Evolutionary conservation across 2,329 filamentous ascomycete species (phyloP).

Genomic region (Colletotrichum aenigma): DNA sequence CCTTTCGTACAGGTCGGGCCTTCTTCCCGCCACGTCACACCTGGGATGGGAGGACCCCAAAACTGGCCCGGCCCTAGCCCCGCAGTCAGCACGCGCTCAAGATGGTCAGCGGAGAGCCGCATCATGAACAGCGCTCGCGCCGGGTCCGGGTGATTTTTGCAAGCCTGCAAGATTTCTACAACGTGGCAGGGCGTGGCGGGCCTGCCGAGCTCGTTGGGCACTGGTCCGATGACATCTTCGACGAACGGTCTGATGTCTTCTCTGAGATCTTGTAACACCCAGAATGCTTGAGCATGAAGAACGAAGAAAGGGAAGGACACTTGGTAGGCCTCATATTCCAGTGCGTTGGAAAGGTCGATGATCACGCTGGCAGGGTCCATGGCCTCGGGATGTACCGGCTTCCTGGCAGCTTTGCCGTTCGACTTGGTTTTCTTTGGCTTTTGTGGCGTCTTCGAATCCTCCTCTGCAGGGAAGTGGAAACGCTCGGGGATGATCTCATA

Average conservation of each 20-base stretch:
- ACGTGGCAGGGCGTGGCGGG: neutral
- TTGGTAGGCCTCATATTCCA: neutral
- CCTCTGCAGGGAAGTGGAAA: neutral
- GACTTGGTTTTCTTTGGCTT: neutral
- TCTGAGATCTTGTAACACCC: neutral
- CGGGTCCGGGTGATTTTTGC: neutral
- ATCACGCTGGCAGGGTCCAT: neutral
- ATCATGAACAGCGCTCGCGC: neutral
- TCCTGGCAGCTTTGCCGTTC: neutral
- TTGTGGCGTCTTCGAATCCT: neutral
- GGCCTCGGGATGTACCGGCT: neutral
- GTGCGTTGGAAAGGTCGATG: neutral
- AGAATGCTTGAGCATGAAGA: neutral
- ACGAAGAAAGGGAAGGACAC: neutral
- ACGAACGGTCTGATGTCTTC: neutral
- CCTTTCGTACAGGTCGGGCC: neutral
- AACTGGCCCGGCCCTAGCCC: neutral
- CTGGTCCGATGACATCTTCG: neutral
- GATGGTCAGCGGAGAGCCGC: neutral
- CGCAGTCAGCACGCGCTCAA: neutral
- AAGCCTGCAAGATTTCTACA: neutral
- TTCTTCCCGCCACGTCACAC: neutral
- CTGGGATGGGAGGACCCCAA: neutral
- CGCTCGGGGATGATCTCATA: slow-evolving; percentile 31
- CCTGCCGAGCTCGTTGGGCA: neutral